A percentile compares a stretch with the other conserved stretches of the same genome.
Evolutionary conservation across 192 early-diverging fungal genomes (phyloP).

Genomic region (Coemansia sp.): DNA sequence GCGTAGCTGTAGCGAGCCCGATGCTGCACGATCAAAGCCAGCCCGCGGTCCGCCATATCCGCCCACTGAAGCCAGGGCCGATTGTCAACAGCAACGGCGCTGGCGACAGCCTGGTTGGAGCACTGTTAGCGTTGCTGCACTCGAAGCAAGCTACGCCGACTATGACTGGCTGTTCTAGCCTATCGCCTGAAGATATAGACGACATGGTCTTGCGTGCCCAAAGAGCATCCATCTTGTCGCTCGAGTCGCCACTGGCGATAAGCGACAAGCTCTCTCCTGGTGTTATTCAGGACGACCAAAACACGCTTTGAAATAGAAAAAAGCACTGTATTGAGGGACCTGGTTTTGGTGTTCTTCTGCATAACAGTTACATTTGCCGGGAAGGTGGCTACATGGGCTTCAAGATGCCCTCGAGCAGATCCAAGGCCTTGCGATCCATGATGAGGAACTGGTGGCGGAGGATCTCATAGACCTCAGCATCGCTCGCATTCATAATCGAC

Average conservation of each 20-base stretch:
- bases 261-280: conserved; percentile 23
- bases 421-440: conserved; percentile 63
- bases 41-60: conserved; percentile 17
- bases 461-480: conserved; percentile 67
- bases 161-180: background rate
- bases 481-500: conserved; percentile 58
- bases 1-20: conserved; percentile 51
- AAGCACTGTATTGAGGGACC: background rate
- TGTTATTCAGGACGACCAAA: background rate
- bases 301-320: background rate
- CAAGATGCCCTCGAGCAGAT: conserved; percentile 58
- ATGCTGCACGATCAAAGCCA: background rate
- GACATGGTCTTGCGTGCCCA: conserved; percentile 32
- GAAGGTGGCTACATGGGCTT: conserved; percentile 35
- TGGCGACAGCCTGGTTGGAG: conserved; percentile 66
- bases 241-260: conserved; percentile 30
- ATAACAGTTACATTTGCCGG: background rate
- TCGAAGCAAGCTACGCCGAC: background rate
- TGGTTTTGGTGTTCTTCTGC: background rate
- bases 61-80: conserved; percentile 9
- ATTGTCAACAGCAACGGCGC: conserved; percentile 41
- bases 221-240: conserved; percentile 32
- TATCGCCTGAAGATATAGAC: conserved; percentile 15
- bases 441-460: conserved; percentile 66
- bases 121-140: conserved; percentile 54